phyloP scores from a whole-genome alignment of 352 stramenopile genomes.

The Pythium chondricola region DNA sequence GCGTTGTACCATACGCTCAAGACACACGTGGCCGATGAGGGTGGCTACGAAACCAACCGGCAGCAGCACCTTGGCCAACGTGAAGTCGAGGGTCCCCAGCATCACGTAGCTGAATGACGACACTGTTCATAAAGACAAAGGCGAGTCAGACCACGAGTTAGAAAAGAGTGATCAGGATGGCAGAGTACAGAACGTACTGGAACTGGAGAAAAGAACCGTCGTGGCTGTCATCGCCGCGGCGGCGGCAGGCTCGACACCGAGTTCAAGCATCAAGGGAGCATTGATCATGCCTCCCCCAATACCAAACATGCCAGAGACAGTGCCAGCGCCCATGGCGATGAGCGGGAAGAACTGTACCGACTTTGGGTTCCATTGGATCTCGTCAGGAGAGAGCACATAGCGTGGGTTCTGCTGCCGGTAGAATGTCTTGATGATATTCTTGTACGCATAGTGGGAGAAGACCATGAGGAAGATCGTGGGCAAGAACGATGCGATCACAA shows the following conservation, averaged over 20 bases:
- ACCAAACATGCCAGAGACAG: conserved; percentile 93
- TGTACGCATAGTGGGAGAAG: conserved; percentile 59
- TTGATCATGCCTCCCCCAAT: conserved; percentile 95
- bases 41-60: conserved; percentile 56
- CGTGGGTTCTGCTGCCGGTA: conserved; percentile 41
- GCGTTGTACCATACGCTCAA: conserved; percentile 37
- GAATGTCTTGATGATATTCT: conserved; percentile 43
- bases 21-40: conserved; percentile 46
- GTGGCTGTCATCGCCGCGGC: conserved; percentile 87
- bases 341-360: conserved; percentile 84
- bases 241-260: conserved; percentile 81
- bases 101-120: conserved; percentile 60
- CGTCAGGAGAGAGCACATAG: conserved; percentile 41
- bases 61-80: conserved; percentile 38
- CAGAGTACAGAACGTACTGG: conserved; percentile 32
- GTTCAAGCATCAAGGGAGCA: conserved; percentile 91
- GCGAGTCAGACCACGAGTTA: conserved; percentile 2
- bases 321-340: conserved; percentile 85
- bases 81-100: conserved; percentile 41
- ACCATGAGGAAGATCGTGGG: conserved; percentile 69
- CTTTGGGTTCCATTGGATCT: conserved; percentile 50
- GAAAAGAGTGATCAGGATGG: not conserved
- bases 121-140: conserved; percentile 27
- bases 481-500: conserved; percentile 56
- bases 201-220: conserved; percentile 62